Evolutionary conservation across 352 stramenopile genomes (phyloP).

Genomic region (Phytophthora quininea): DNA sequence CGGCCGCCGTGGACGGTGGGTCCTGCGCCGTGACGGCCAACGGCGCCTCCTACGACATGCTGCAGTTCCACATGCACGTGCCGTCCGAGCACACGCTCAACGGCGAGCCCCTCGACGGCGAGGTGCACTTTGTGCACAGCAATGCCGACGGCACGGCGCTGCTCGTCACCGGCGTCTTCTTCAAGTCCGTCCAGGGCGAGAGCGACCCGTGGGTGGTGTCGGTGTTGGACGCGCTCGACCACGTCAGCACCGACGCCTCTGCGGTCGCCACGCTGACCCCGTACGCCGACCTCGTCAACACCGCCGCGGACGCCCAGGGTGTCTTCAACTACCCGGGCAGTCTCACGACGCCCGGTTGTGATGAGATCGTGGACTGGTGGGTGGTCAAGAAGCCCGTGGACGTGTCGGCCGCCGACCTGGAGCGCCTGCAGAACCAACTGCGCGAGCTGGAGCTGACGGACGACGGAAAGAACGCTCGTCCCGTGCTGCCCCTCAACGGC

Average conservation of each 20-base stretch:
- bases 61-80: constrained; percentile 7
- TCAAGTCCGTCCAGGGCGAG: constrained; percentile 9
- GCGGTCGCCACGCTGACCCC: constrained; percentile 11
- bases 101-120: neutral
- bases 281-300: constrained; percentile 51
- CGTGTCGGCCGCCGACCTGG: constrained; percentile 33
- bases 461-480: constrained; percentile 31
- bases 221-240: constrained; percentile 14
- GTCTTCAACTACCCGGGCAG: constrained; percentile 57
- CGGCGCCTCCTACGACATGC: constrained; percentile 8
- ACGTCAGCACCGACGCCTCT: constrained; percentile 2
- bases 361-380: constrained; percentile 6
- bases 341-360: constrained; percentile 39
- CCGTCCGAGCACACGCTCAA: constrained; percentile 2
- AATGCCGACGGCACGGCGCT: neutral
- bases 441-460: constrained; percentile 22
- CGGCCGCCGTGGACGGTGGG: constrained; percentile 9
- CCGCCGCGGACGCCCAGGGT: constrained; percentile 33
- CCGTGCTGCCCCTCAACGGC: constrained; percentile 35
- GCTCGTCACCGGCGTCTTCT: constrained; percentile 16
- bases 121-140: constrained; percentile 4
- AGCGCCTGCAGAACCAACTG: constrained; percentile 34
- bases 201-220: constrained; percentile 13
- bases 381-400: constrained; percentile 32
- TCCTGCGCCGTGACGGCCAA: constrained; percentile 8